phyloP scores from a whole-genome alignment of 352 stramenopile species.

The Phytophthora brassicae region DNA sequence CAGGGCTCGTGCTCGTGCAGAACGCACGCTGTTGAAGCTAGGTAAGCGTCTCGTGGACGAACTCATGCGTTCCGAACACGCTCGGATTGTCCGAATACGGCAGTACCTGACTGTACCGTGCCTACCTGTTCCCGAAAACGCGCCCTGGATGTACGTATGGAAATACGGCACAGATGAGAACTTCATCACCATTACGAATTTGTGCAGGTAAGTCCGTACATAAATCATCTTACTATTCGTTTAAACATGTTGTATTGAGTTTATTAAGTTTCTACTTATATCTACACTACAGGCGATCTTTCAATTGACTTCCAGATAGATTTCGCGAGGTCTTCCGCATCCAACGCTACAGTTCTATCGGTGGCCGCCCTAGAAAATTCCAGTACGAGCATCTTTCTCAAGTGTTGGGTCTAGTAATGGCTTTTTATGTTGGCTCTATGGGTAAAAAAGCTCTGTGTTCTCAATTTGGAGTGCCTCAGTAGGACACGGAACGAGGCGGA shows the following conservation, averaged over 20 bases:
- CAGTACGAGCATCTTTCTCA: slow-evolving; percentile 8
- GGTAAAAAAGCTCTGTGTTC: background rate
- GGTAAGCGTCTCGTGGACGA: too few relatives aligned
- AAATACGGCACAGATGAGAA: background rate
- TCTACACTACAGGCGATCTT: background rate
- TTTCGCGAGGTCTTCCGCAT: background rate
- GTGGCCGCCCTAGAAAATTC: background rate
- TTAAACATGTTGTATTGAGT: too few relatives aligned
- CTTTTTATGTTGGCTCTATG: slow-evolving; percentile 9
- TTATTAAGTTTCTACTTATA: too few relatives aligned
- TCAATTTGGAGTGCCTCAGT: background rate
- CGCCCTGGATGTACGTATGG: slow-evolving; percentile 2
- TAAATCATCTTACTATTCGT: background rate
- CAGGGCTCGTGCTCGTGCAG: too few relatives aligned
- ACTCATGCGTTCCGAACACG: too few relatives aligned
- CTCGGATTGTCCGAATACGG: too few relatives aligned
- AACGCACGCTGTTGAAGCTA: too few relatives aligned
- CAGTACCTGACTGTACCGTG: too few relatives aligned
- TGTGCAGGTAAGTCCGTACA: background rate
- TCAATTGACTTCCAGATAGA: background rate
- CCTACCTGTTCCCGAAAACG: too few relatives aligned
- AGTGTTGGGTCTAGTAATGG: background rate
- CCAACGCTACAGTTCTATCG: background rate
- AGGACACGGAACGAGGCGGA: background rate
- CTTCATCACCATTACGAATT: background rate